Evolutionary conservation across 1,139 yeast genomes (phyloP).

Genomic region (Zygosaccharomyces sapae): DNA sequence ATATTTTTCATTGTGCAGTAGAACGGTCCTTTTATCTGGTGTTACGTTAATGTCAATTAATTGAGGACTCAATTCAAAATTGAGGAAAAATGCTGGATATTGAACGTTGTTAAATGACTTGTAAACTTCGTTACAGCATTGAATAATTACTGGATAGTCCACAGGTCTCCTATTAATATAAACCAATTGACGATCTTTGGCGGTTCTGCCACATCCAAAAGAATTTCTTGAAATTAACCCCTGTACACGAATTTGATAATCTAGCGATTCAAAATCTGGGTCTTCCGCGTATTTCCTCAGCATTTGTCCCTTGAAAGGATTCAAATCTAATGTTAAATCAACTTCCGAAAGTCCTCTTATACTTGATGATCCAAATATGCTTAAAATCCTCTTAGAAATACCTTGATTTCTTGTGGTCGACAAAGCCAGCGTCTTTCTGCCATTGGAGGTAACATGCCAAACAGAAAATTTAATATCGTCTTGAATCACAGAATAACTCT

Average conservation of each 20-base stretch:
- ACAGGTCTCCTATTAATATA: slow-evolving; percentile 78
- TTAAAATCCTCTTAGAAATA: slow-evolving; percentile 54
- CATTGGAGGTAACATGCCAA: slow-evolving; percentile 47
- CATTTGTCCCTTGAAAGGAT: slow-evolving; percentile 26
- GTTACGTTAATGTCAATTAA: slow-evolving; percentile 78
- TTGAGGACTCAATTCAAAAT: slow-evolving; percentile 51
- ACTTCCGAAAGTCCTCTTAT: slow-evolving; percentile 53
- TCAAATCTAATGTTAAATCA: slow-evolving; percentile 37
- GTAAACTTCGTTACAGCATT: slow-evolving; percentile 68
- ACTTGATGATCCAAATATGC: slow-evolving; percentile 67
- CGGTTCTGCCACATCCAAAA: slow-evolving; percentile 68
- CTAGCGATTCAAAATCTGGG: slow-evolving; percentile 18
- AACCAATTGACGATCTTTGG: slow-evolving; percentile 69
- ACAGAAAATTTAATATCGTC: slow-evolving; percentile 56
- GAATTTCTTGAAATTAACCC: slow-evolving; percentile 76
- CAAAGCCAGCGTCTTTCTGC: slow-evolving; percentile 49
- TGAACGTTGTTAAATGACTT: slow-evolving; percentile 67
- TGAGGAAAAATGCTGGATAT: slow-evolving; percentile 64
- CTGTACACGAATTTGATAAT: slow-evolving; percentile 37
- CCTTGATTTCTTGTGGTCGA: slow-evolving; percentile 46
- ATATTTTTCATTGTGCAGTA: slow-evolving; percentile 61
- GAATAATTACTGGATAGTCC: slow-evolving; percentile 49
- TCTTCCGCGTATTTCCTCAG: slow-evolving; percentile 18
- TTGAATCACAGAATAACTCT: slow-evolving; percentile 62
- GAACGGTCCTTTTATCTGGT: slow-evolving; percentile 77